Conservation (phyloP, 2,329 filamentous ascomycete species). For the Ceratocystis destructans region DNA sequence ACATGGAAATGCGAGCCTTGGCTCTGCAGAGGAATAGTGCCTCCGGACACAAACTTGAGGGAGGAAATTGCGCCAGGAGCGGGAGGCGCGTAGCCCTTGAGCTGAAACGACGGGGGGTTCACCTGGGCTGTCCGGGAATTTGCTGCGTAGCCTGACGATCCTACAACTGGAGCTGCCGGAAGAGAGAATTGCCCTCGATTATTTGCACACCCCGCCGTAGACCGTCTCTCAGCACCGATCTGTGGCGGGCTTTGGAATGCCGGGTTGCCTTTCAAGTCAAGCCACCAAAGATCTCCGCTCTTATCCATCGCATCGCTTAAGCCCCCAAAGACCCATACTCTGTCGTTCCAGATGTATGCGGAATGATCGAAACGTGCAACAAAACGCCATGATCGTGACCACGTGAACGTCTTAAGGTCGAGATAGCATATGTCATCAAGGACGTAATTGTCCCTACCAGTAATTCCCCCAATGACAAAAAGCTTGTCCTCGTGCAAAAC, state of each 20-base stretch:
- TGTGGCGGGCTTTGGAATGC: constrained; percentile 62
- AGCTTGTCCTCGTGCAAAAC: constrained; percentile 93
- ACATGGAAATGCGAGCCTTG: constrained; percentile 91
- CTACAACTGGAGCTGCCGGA: constrained; percentile 37
- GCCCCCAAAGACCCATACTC: constrained; percentile 93
- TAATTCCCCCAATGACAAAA: constrained; percentile 92
- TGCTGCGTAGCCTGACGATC: constrained; percentile 50
- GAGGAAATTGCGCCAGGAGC: constrained; percentile 83
- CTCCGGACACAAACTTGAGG: constrained; percentile 76
- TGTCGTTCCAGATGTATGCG: constrained; percentile 79
- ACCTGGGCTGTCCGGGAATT: constrained; percentile 55
- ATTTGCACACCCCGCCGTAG: constrained; percentile 26
- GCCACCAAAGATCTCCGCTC: constrained; percentile 90
- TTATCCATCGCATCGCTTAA: constrained; percentile 95
- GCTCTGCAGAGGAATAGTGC: constrained; percentile 73
- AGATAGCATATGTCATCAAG: constrained; percentile 94
- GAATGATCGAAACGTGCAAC: constrained; percentile 91
- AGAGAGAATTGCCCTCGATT: constrained; percentile 26
- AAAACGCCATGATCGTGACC: constrained; percentile 93
- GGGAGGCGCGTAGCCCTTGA: constrained; percentile 63
- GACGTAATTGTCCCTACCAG: constrained; percentile 80
- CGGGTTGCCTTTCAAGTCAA: constrained; percentile 82
- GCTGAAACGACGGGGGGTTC: constrained; percentile 51
- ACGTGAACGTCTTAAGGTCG: constrained; percentile 93
- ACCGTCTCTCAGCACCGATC: constrained; percentile 38